Evolutionary conservation across 2,329 filamentous ascomycete species (phyloP), one percentile per base, ranked within the genome.

Genomic region (Zelopaecilomyces penicillatus): DNA sequence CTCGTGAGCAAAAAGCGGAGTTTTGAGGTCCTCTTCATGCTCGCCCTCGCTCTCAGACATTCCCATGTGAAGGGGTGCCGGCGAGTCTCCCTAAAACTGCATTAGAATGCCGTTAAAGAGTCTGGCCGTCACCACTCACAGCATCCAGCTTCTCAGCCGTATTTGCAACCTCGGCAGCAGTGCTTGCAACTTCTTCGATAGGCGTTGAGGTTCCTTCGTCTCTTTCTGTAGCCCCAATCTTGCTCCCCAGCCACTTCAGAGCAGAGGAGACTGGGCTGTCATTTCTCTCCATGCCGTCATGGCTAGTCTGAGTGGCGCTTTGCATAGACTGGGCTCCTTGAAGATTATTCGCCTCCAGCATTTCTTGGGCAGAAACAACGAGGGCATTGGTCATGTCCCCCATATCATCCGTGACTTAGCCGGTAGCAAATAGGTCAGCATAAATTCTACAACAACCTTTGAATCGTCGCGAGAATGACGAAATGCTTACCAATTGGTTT

Each of bases 401-500:
- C 6, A 19, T 10, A 12, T 37, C 44, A 45, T 49, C 47, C 28
- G 40, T 40, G n/a, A 35, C 47, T 61, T 32, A 9, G 6, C 28
- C 37, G 27, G 12, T 4, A 27, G 10, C 8, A 37, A 12, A 32
- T 47, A 30, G 37, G 42, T 19, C 28, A n/a, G 30, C 27, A 19
- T 19, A 19, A 19, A 19, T 19, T 19, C 19, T 19, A 19, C 19
- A 19, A 19, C 19, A 19, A 19, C 19, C 19, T 19, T 19, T 19
- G 19, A 19, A 19, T 19, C 19, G 19, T 19, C 19, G 19, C 19
- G 19, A 19, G 19, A 19, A 19, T 19, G 19, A 19, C 19, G 39
- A 33, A 49, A 6, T 28, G 19, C 71, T 52, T 68, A 85, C 82
- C 71, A 44, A 71, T 79, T 10, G 78, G 74, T 43, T 73, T 69